Evolutionary conservation across 2,329 filamentous ascomycete genomes (phyloP).

Genomic region (Thelonectria discophora): DNA sequence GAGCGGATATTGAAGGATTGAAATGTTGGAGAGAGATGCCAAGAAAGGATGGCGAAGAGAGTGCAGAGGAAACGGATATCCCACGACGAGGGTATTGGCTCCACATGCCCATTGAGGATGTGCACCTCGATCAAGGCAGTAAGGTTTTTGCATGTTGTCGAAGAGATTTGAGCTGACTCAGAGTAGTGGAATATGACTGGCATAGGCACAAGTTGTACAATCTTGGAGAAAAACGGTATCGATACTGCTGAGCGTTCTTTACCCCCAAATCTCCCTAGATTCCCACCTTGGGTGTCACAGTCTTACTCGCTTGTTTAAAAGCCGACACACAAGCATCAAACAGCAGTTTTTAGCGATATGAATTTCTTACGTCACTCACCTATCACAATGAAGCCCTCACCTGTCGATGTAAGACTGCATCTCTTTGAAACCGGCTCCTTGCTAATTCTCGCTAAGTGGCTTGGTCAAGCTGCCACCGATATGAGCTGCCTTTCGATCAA

Average conservation of each 20-base stretch:
- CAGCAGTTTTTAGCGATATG: too few species aligned
- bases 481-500: too few species aligned
- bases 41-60: neutral
- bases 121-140: constrained; percentile 21
- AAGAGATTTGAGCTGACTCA: neutral
- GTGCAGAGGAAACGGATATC: neutral
- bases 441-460: too few species aligned
- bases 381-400: too few species aligned
- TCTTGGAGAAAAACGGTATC: constrained; percentile 22
- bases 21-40: constrained; percentile 31
- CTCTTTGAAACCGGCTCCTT: too few species aligned
- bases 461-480: too few species aligned
- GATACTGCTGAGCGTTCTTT: constrained; percentile 12
- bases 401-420: too few species aligned
- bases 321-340: neutral
- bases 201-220: constrained; percentile 21
- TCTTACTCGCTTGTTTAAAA: too few species aligned
- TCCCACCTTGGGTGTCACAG: too few species aligned
- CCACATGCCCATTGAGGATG: constrained; percentile 26
- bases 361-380: neutral
- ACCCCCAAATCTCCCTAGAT: too few species aligned
- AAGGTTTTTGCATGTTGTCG: neutral
- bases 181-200: constrained; percentile 20
- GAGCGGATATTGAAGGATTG: constrained; percentile 29
- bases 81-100: constrained; percentile 30